Evolutionary conservation across 2,329 filamentous ascomycete species (phyloP).

Genomic region (Pseudogymnoascus pannorum): DNA sequence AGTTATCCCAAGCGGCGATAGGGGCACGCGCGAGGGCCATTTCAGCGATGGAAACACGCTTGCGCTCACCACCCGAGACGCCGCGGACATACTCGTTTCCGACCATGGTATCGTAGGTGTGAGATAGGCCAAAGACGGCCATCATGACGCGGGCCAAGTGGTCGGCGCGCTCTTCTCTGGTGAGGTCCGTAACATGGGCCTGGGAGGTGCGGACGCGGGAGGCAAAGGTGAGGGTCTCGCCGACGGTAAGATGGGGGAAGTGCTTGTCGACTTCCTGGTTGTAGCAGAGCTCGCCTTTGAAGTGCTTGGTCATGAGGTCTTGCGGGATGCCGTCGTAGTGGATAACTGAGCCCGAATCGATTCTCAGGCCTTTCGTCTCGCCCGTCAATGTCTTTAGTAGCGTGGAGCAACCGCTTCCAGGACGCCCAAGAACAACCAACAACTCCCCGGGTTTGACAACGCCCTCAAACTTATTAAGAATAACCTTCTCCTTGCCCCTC

Average conservation of each 20-base stretch:
- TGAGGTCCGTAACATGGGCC: conserved; percentile 50
- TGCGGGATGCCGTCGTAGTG: conserved; percentile 54
- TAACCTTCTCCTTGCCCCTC: conserved; percentile 46
- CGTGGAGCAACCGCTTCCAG: conserved; percentile 58
- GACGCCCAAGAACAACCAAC: conserved; percentile 60
- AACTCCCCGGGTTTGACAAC: conserved; percentile 58
- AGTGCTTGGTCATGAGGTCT: conserved; percentile 48
- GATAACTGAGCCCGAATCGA: conserved; percentile 44
- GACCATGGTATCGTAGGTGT: conserved; percentile 66
- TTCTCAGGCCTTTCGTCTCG: conserved; percentile 49
- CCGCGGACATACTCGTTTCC: conserved; percentile 67
- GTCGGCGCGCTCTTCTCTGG: conserved; percentile 43
- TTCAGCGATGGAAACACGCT: conserved; percentile 77
- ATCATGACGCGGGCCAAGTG: conserved; percentile 51
- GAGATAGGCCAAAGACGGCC: conserved; percentile 63
- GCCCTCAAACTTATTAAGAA: conserved; percentile 58
- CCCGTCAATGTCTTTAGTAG: conserved; percentile 54
- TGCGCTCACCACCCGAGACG: conserved; percentile 63
- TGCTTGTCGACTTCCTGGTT: conserved; percentile 71
- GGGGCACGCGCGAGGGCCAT: conserved; percentile 54
- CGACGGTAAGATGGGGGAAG: conserved; percentile 68
- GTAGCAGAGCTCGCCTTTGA: conserved; percentile 61
- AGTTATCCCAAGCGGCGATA: conserved; percentile 23
- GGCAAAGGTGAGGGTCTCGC: conserved; percentile 67
- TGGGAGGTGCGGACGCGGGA: conserved; percentile 61